phyloP scores from a whole-genome alignment of 2,329 filamentous ascomycete genomes.

The Teratosphaeria destructans region DNA sequence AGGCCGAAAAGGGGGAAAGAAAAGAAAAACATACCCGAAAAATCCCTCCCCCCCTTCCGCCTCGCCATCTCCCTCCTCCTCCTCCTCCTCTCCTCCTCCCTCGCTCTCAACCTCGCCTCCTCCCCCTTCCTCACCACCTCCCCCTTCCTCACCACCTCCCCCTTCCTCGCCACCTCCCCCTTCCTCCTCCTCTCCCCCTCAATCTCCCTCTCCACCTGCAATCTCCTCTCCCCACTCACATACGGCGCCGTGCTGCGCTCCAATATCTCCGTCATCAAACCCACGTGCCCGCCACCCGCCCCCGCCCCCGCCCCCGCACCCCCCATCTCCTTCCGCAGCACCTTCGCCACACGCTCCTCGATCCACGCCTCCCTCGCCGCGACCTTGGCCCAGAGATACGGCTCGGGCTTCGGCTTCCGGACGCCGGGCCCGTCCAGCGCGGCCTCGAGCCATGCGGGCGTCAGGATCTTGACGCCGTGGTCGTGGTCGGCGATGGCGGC shows the following conservation, averaged over 20 bases:
- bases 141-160: slow-evolving; percentile 23
- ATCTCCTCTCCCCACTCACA: slow-evolving; percentile 18
- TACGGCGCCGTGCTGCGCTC: slow-evolving; percentile 25
- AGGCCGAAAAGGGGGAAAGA: slow-evolving; percentile 11
- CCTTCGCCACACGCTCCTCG: slow-evolving; percentile 21
- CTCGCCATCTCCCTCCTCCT: not conserved
- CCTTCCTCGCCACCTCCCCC: slow-evolving; percentile 24
- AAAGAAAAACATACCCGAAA: slow-evolving; percentile 20
- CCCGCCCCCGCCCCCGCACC: slow-evolving; percentile 4
- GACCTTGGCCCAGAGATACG: slow-evolving; percentile 25
- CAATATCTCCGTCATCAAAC: slow-evolving; percentile 21
- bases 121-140: slow-evolving; percentile 14
- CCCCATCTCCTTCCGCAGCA: slow-evolving; percentile 8
- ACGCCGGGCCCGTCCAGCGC: slow-evolving; percentile 27
- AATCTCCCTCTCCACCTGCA: slow-evolving; percentile 16
- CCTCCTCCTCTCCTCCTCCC: slow-evolving; percentile 14
- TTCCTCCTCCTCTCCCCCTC: slow-evolving; percentile 14
- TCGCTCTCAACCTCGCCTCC: slow-evolving; percentile 9
- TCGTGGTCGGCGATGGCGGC: slow-evolving; percentile 3
- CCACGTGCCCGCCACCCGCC: slow-evolving; percentile 8
- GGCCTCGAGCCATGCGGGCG: slow-evolving; percentile 39
- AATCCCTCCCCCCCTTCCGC: slow-evolving; percentile 18
- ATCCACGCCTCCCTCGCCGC: slow-evolving; percentile 10
- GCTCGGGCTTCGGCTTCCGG: slow-evolving; percentile 23
- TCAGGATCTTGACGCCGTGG: slow-evolving; percentile 26